These are phyloP conservation scores for Xylariaceae sp. DNA, from an alignment of 2,329 filamentous ascomycete genomes.

Conservation along the genomic window DNA sequence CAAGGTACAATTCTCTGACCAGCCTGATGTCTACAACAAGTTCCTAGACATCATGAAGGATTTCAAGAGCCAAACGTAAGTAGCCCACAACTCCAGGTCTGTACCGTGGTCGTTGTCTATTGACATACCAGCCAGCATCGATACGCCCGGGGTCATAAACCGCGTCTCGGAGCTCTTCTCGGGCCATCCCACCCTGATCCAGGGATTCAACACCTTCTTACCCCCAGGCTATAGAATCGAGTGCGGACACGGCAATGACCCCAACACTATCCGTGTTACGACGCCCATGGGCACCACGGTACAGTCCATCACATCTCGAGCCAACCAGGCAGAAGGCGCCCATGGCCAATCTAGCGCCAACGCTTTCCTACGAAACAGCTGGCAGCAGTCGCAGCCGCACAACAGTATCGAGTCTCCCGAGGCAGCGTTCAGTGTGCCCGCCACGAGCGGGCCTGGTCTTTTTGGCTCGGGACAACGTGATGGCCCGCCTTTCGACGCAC, in stretches of 20 bases:
- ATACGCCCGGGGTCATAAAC: slow-evolving; percentile 96
- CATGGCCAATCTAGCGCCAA: slow-evolving; percentile 37
- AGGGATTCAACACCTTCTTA: slow-evolving; percentile 97
- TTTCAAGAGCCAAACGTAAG: slow-evolving; percentile 94
- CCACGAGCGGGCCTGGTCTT: slow-evolving; percentile 47
- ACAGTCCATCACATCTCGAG: slow-evolving; percentile 69
- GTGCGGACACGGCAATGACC: slow-evolving; percentile 89
- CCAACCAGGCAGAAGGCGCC: slow-evolving; percentile 44
- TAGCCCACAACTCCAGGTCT: slow-evolving; percentile 24
- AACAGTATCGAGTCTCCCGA: slow-evolving; percentile 64
- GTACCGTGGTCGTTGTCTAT: slow-evolving; percentile 19
- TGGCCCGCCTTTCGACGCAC: slow-evolving; percentile 32
- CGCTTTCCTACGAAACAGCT: slow-evolving; percentile 50
- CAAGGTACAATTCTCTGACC: slow-evolving; percentile 95
- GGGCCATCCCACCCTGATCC: slow-evolving; percentile 90
- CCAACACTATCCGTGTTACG: slow-evolving; percentile 93
- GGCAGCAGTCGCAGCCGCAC: slow-evolving; percentile 56
- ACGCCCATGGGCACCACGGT: slow-evolving; percentile 98
- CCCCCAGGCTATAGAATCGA: slow-evolving; percentile 96
- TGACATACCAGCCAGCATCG: slow-evolving; percentile 60
- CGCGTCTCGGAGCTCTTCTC: slow-evolving; percentile 94
- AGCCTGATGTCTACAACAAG: slow-evolving; percentile 94
- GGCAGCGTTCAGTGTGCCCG: slow-evolving; percentile 58
- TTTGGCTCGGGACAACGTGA: slow-evolving; percentile 44
- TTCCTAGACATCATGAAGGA: slow-evolving; percentile 99